Evolutionary conservation across 805 yeast genomes (phyloP), one percentile per base, ranked within the genome.

Genomic region (Naumovozyma dairenensis): DNA sequence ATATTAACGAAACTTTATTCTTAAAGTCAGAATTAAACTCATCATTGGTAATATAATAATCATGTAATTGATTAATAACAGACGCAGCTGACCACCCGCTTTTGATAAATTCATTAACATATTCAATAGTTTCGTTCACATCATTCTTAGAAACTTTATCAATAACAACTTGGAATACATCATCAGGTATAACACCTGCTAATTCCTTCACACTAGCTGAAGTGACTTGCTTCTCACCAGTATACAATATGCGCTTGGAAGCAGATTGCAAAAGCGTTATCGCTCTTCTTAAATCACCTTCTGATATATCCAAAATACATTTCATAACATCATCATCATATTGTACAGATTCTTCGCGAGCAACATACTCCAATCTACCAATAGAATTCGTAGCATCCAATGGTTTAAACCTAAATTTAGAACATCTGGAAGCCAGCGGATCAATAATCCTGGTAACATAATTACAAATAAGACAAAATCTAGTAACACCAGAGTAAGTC

Each of bases 371-470:
- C 38, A 92, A 63, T 43, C 98, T 69, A 9, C 56, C 63, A 34
- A 84, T 58, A 0, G 96, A 93, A 49, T 80, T 76, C 1, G 60
- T 63, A 41, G 74, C 69, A 48, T 82, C 87, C 38, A 92, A 66
- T 25, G 81, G 74, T 48, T 77, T 77, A 65, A 92, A 92, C 46
- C 98, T 67, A 58, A 92, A 92, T 57, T 92, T 92, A 26, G 96
- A 84, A 61, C 98, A 92, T 54, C 99, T 72, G 32, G 95, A 84
- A 4, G 97, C 96, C 38, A 92, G 63, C 2, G 99, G 99, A 48
- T 89, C 97, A 42, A 92, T 92, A 46, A 92, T 92, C 38, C 97
- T 70, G 2, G 99, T 92, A 42, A 92, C 92, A 60, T 92, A 92
- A 56, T 92, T 92, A 67, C 99, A 92, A 33, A 92, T 81, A 40